Evolutionary conservation across 1,284 basidiomycete species (phyloP).

Genomic region (Tilletia walkeri): DNA sequence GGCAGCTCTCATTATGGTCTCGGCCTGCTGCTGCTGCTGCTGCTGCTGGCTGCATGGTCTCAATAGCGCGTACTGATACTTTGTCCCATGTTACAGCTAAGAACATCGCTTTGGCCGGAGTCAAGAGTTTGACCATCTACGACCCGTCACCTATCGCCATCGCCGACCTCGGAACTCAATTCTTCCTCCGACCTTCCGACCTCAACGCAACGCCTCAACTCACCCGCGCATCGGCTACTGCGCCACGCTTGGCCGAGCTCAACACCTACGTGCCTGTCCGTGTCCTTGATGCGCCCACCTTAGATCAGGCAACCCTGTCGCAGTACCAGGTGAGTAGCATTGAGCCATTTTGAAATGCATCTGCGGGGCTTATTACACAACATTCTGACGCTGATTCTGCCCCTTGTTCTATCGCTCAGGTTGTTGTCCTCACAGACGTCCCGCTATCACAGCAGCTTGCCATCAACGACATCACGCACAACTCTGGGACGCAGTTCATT

Average conservation of each 20-base stretch:
- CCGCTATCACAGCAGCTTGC: constrained; percentile 80
- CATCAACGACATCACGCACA: constrained; percentile 75
- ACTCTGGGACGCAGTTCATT: constrained; percentile 78
- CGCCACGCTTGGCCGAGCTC: constrained; percentile 86
- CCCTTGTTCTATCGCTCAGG: constrained; percentile 20
- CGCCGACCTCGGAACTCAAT: constrained; percentile 89
- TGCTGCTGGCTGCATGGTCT: too few relatives aligned
- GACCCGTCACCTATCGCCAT: constrained; percentile 85
- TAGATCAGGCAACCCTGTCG: constrained; percentile 38
- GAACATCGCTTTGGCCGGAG: constrained; percentile 90
- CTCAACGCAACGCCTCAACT: constrained; percentile 65
- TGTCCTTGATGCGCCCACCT: constrained; percentile 58
- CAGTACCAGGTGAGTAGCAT: constrained; percentile 59
- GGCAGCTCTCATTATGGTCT: not conserved
- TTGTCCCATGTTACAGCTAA: constrained; percentile 68
- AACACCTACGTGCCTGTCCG: constrained; percentile 95
- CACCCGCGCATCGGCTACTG: constrained; percentile 75
- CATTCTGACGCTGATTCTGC: too few relatives aligned
- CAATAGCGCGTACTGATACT: too few relatives aligned
- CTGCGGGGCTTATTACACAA: too few relatives aligned
- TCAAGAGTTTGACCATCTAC: constrained; percentile 94
- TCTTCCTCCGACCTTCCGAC: constrained; percentile 87
- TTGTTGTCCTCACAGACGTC: constrained; percentile 85
- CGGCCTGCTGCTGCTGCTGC: too few relatives aligned
- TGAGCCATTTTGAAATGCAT: too few relatives aligned